Base-by-base conservation (phyloP, 1,284 basidiomycete genomes). In the Fomitiporia mediterranea region DNA sequence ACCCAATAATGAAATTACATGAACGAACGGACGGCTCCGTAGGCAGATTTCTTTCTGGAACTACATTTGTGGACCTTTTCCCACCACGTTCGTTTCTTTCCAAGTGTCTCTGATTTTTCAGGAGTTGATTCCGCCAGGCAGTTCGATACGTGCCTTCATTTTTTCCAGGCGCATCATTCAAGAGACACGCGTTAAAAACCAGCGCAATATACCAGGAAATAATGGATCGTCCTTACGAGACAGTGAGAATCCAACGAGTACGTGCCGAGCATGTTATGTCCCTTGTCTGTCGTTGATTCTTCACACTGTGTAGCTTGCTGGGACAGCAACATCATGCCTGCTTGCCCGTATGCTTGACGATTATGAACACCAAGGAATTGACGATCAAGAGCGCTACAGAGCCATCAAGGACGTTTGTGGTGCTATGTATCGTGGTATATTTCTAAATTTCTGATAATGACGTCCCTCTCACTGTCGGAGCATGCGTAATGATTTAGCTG, bases 31-130 rank as follows among this genome's bases (percentile, higher is more conserved):
- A 37, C n/a, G 7, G 25, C 5, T 17, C 30, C 11, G n/a, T 51
- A 15, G 34, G 19, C 21, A 19, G 21, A n/a, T 21, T 21, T n/a
- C 30, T 30, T 35, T 60, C 57, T 53, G 63, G 66, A 17, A 57
- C 60, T n/a, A 65, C 60, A 11, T 21, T 65, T 19, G 66, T 67
- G 1, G 66, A 68, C 50, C 47, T 64, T 11, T 61, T 67, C 27
- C 67, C 66, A 8, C 56, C 59, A 7, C 38, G 63, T 64, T 8
- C n/a, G 54, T 49, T 8, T 25, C n/a, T 35, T 38, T 25, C 37
- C 21, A 15, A 9, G 4, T 2, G 28, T 21, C 6, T 15, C n/a
- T 23, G 23, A 23, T 2, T 44, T 44, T 25, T 23, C 9, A 17
- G 9, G 15, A 42, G 13, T n/a, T 2, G 3, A 17, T 19, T 48